Conservation (phyloP, 2,329 filamentous ascomycete genomes). For the Apiospora arundinis region DNA sequence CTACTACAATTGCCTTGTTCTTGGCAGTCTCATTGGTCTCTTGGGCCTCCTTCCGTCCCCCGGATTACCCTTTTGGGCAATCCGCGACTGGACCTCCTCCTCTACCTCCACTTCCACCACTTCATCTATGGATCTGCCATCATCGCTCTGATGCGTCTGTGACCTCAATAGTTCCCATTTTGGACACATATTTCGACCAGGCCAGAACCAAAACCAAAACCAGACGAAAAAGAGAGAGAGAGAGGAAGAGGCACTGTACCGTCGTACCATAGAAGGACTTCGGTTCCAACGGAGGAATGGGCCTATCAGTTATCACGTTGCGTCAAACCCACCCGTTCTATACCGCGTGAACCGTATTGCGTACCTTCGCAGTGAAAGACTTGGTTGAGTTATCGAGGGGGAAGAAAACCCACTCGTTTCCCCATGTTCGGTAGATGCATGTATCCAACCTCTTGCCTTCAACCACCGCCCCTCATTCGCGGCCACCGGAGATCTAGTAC, state of each 20-base stretch:
- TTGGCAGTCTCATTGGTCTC: not conserved
- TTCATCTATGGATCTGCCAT: not conserved
- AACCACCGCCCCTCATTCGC: conserved; percentile 11
- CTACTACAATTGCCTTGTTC: not conserved
- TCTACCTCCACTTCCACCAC: no score
- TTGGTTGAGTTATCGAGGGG: not conserved
- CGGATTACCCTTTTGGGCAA: conserved; percentile 1
- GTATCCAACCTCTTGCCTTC: conserved; percentile 1
- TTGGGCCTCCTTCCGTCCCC: not conserved
- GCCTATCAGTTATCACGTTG: conserved; percentile 6
- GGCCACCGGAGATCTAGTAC: conserved; percentile 2
- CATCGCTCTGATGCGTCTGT: conserved; percentile 17
- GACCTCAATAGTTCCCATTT: not conserved
- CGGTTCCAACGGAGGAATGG: not conserved
- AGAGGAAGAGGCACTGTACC: not conserved
- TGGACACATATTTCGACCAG: conserved; percentile 2
- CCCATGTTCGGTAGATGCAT: conserved; percentile 2
- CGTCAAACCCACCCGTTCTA: not conserved
- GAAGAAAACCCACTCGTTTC: not conserved
- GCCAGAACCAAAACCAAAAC: not conserved
- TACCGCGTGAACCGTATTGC: not conserved
- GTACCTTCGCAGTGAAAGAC: not conserved
- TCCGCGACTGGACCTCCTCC: not conserved
- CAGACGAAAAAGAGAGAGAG: not conserved
- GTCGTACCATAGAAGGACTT: no score